Base-by-base conservation (phyloP, 2,329 filamentous ascomycete genomes). In the Aspergillus caelatus region DNA sequence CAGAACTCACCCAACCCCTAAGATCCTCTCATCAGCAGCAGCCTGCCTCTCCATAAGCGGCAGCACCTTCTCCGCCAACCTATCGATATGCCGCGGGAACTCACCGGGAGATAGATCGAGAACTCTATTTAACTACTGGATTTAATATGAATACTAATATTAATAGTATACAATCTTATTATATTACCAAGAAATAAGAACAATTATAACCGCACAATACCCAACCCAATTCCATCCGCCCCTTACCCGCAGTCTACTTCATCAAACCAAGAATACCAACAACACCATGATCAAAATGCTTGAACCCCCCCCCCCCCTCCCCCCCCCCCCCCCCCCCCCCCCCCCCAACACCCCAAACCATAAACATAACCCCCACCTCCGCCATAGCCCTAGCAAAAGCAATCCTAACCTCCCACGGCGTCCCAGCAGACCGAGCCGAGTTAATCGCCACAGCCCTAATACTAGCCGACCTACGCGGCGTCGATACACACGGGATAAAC, bases 61-160 rank as follows among this genome's bases (percentile, higher is more conserved):
- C 8, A 66, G n/a, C 4, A 66, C 62, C 46, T 62, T 21, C 43
- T 67, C 60, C 28, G 62, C 68, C 46, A 69, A 53, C 3, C 26
- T 3, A 26, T 26, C 26, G 26, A 26, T 26, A 26, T 26, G 3
- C 26, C 6, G n/a, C n/a, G 26, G 4, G 23, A 26, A 26, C 19
- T 45, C 19, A 6, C 41, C 41, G 11, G n/a, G 41, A 3, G 16
- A 3, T 19, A 39, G 4, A 39, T 19, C 34, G 12, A 5, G 12
- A 12, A 36, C 12, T 36, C 12, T 36, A 36, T 36, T 6, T 14
- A 14, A 14, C 14, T 36, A 14, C 34, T 12, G 4, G 34, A 36
- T 12, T 36, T 0, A 14, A 36, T 2, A 36, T 36, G 14, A 36
- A 10, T 11, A 32, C 3, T 36, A 36, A 10, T 11, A 32, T 11